These are phyloP conservation scores for Dimargaris cristalligena DNA, from an alignment of 192 early-diverging fungal species.

Conservation along the genomic window DNA sequence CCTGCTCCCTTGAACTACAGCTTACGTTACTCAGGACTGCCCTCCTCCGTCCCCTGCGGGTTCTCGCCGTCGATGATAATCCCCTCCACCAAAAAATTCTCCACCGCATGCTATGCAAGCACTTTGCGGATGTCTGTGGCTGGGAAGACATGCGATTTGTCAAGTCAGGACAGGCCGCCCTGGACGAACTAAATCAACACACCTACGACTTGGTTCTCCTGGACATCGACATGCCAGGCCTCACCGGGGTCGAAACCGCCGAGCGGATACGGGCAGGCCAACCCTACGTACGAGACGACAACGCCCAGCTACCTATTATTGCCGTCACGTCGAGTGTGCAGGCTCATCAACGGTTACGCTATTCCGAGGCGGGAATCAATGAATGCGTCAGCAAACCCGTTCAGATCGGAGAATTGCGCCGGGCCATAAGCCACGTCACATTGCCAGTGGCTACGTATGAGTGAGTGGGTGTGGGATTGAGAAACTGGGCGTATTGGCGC, in stretches of 20 bases:
- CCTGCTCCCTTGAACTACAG: too few relatives aligned
- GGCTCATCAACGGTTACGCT: constrained; percentile 28
- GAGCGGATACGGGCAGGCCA: constrained; percentile 27
- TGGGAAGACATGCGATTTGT: constrained; percentile 25
- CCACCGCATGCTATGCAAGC: constrained; percentile 33
- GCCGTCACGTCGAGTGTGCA: constrained; percentile 45
- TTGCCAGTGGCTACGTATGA: too few relatives aligned
- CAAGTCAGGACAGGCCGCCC: constrained; percentile 30
- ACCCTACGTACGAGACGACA: constrained; percentile 25
- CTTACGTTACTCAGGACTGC: too few relatives aligned
- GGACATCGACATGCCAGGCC: constrained; percentile 52
- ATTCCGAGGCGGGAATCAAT: constrained; percentile 36
- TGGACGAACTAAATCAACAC: constrained; percentile 25
- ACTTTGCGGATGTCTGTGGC: constrained; percentile 24
- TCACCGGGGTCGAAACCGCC: constrained; percentile 44
- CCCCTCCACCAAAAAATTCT: constrained; percentile 43
- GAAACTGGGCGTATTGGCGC: too few relatives aligned
- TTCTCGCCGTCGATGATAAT: constrained; percentile 52
- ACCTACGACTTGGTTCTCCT: constrained; percentile 42
- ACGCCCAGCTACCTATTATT: constrained; percentile 39
- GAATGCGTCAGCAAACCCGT: constrained; percentile 37
- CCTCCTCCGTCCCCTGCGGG: constrained; percentile 20
- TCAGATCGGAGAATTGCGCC: constrained; percentile 17
- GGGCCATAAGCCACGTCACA: constrained; percentile 13
- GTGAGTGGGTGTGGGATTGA: too few relatives aligned